Evolutionary conservation across 1,139 yeast species (phyloP).

Genomic region (Candida smagusa): DNA sequence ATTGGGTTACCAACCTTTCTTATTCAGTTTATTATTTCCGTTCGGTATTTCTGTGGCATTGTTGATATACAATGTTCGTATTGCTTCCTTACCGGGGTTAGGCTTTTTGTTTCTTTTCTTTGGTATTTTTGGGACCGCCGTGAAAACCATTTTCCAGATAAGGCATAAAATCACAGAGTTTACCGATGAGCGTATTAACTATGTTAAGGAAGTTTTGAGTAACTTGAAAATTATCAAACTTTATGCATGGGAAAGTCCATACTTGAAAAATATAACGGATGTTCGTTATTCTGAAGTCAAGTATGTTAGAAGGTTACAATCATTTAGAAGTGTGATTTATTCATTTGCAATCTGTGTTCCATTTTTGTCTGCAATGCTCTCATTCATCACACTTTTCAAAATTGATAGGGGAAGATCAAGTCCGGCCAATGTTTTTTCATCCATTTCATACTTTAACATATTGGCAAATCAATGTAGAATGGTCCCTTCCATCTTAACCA

Average conservation of each 20-base stretch:
- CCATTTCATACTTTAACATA: slow-evolving; percentile 70
- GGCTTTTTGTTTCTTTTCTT: slow-evolving; percentile 34
- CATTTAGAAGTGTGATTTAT: slow-evolving; percentile 54
- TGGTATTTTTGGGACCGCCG: slow-evolving; percentile 37
- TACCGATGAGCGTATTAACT: slow-evolving; percentile 59
- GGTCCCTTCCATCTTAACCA: slow-evolving; percentile 68
- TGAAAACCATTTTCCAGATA: slow-evolving; percentile 36
- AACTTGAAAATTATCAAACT: slow-evolving; percentile 68
- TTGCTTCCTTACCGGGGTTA: slow-evolving; percentile 64
- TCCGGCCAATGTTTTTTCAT: slow-evolving; percentile 76
- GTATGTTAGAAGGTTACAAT: slow-evolving; percentile 47
- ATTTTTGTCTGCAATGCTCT: slow-evolving; percentile 62
- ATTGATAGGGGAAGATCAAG: slow-evolving; percentile 38
- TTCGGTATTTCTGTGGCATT: slow-evolving; percentile 59
- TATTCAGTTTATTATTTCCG: slow-evolving; percentile 62
- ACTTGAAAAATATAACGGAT: slow-evolving; percentile 41
- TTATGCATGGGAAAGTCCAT: slow-evolving; percentile 67
- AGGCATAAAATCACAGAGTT: slow-evolving; percentile 44
- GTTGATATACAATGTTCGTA: slow-evolving; percentile 69
- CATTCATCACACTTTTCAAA: slow-evolving; percentile 69
- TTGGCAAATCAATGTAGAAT: slow-evolving; percentile 51
- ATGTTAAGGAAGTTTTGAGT: slow-evolving; percentile 61
- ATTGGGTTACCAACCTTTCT: slow-evolving; percentile 63
- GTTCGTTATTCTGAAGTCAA: slow-evolving; percentile 50
- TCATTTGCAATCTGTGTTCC: slow-evolving; percentile 63